Conservation (phyloP, 2,329 filamentous ascomycete species). For the Lizonia empirigonia region DNA sequence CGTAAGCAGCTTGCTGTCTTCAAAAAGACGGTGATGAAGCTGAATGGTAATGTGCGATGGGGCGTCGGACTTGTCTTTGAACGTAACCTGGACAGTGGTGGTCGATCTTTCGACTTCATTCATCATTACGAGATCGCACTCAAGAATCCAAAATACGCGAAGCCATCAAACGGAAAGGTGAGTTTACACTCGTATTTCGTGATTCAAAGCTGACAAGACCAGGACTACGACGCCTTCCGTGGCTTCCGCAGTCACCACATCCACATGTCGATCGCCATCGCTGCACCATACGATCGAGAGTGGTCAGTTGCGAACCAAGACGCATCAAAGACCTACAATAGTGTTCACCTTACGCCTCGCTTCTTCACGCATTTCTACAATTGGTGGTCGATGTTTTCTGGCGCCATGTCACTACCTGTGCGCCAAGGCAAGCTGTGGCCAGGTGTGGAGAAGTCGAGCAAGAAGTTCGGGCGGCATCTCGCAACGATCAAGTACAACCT, state of each 20-base stretch:
- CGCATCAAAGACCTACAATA: slow-evolving; percentile 90
- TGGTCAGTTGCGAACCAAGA: slow-evolving; percentile 79
- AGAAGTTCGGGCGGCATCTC: slow-evolving; percentile 95
- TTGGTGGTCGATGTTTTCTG: slow-evolving; percentile 97
- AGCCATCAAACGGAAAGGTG: slow-evolving; percentile 57
- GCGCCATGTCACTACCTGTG: slow-evolving; percentile 91
- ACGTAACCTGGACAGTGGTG: slow-evolving; percentile 72
- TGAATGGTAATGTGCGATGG: slow-evolving; percentile 95
- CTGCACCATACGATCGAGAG: slow-evolving; percentile 83
- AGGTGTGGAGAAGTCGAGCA: slow-evolving; percentile 92
- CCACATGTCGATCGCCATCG: slow-evolving; percentile 89
- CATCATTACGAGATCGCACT: slow-evolving; percentile 92
- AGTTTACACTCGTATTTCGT: background rate
- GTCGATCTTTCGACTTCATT: slow-evolving; percentile 83
- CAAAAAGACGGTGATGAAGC: slow-evolving; percentile 98
- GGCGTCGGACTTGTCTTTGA: slow-evolving; percentile 91
- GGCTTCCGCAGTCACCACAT: slow-evolving; percentile 98
- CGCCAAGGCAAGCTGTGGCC: slow-evolving; percentile 92
- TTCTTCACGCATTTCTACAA: slow-evolving; percentile 99
- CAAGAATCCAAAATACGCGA: slow-evolving; percentile 77
- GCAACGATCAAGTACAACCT: slow-evolving; percentile 99
- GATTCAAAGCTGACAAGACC: slow-evolving; percentile 26
- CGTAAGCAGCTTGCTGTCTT: slow-evolving; percentile 79
- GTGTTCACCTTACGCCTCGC: slow-evolving; percentile 88
- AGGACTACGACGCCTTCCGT: slow-evolving; percentile 85